These are phyloP conservation scores for Yamadazyma dendronema DNA, from an alignment of 1,139 yeast species.

Conservation along the genomic window DNA sequence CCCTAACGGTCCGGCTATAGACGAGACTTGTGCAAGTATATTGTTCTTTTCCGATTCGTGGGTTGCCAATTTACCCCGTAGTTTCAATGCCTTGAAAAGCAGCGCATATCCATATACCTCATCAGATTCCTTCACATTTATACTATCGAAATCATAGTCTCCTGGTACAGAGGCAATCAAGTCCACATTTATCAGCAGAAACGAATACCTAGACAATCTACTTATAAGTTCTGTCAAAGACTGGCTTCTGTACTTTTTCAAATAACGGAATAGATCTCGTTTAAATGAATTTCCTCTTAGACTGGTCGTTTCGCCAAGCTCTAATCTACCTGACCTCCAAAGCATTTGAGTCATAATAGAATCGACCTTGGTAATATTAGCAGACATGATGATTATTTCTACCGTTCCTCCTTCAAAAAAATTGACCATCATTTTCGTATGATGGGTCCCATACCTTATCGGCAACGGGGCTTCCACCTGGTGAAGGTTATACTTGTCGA, in stretches of 20 bases:
- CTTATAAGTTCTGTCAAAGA: slow-evolving; percentile 27
- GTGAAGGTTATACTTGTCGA: slow-evolving; percentile 23
- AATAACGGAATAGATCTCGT: slow-evolving; percentile 40
- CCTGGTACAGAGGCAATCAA: slow-evolving; percentile 62
- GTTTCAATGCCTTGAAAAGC: slow-evolving; percentile 39
- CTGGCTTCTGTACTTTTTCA: slow-evolving; percentile 37
- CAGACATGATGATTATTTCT: slow-evolving; percentile 58
- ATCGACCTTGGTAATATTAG: slow-evolving; percentile 56
- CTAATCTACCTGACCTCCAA: slow-evolving; percentile 59
- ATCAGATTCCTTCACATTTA: slow-evolving; percentile 8
- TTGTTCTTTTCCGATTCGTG: slow-evolving; percentile 12
- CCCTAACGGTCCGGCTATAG: slow-evolving; percentile 56
- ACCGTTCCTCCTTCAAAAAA: slow-evolving; percentile 41
- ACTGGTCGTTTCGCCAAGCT: slow-evolving; percentile 8
- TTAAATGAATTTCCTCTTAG: slow-evolving; percentile 23
- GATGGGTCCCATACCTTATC: slow-evolving; percentile 51
- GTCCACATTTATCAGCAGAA: slow-evolving; percentile 47
- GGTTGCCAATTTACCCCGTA: slow-evolving; percentile 30
- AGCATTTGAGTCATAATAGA: slow-evolving; percentile 61
- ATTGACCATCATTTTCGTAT: slow-evolving; percentile 66
- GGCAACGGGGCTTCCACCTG: slow-evolving; percentile 35
- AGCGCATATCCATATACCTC: slow-evolving; percentile 52
- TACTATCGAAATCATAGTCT: slow-evolving; percentile 17
- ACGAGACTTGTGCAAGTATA: slow-evolving; percentile 52
- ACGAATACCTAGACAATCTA: slow-evolving; percentile 36